Evolutionary conservation across 2,329 filamentous ascomycete species (phyloP), one percentile per base, ranked within the genome.

Genomic region (Diplodia intermedia): DNA sequence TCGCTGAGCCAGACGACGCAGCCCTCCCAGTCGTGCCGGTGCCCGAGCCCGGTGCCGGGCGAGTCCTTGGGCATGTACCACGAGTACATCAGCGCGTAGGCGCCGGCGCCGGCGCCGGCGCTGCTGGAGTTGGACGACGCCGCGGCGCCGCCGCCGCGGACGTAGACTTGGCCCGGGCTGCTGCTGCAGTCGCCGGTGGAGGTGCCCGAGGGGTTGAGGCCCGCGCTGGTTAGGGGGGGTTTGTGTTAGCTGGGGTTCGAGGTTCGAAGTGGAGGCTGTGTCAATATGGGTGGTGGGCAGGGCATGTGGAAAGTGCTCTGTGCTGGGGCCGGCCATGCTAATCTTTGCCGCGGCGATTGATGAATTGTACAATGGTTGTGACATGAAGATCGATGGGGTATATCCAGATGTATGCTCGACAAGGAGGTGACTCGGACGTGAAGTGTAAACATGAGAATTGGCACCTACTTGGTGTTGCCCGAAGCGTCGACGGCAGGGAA

Each of bases 401-500:
- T 26, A 26, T 26, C 26, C 26, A 26, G 26, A 26, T 26, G 26
- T 26, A 26, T 26, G 26, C 26, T 9, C 6, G 31, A 33, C 31
- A 9, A 33, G 31, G 31, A 33, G 8, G 8, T 33, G 31, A 33
- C 31, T 33, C 31, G 31, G 7, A 33, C 8, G 8, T 9, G 31
- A 33, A 33, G 31, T 33, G 31, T 9, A 1, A 33, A 33, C 36
- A 11, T 12, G 36, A 38, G 11, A 12, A 38, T 8, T 33, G 31
- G 31, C 31, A 71, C 80, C 69, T 75, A 88, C 87, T 82, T 80
- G 14, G 85, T 88, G 71, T 89, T 82, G 2, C 88, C 88, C 0
- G 78, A 75, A 0, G 81, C 81, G 69, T 90, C 85, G 1, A 90
- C 87, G 0, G 84, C 87, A 0, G 87, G 87, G 73, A 87, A 90